phyloP scores from a whole-genome alignment of 208 protist genomes.

The Trypanosoma cruzi region DNA sequence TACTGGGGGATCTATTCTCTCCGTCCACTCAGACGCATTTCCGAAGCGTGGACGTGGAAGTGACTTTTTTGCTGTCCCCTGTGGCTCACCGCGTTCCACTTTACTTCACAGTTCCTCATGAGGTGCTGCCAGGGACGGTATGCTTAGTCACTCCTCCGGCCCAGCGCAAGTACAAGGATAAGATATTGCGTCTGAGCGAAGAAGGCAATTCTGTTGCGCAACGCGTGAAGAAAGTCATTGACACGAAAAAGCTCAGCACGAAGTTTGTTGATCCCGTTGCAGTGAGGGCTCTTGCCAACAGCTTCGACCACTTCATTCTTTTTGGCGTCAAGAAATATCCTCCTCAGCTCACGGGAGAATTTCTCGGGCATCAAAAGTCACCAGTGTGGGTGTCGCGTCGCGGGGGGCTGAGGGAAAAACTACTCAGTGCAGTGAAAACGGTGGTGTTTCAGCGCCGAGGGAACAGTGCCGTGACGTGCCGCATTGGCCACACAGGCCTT shows the following conservation, averaged over 20 bases:
- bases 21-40: constrained; percentile 32
- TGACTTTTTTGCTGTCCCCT: constrained; percentile 74
- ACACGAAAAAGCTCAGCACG: constrained; percentile 77
- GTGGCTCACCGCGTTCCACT: constrained; percentile 80
- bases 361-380: constrained; percentile 75
- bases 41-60: constrained; percentile 66
- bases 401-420: constrained; percentile 40
- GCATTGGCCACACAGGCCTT: constrained; percentile 81
- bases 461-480: constrained; percentile 73
- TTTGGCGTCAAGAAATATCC: constrained; percentile 80
- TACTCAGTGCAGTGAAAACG: constrained; percentile 53
- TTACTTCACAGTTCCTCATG: constrained; percentile 76
- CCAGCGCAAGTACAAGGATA: constrained; percentile 79
- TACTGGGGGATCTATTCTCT: constrained; percentile 49
- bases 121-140: constrained; percentile 62
- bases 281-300: constrained; percentile 81
- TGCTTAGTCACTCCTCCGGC: constrained; percentile 85
- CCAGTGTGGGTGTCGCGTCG: constrained; percentile 78
- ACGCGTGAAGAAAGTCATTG: constrained; percentile 83
- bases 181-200: constrained; percentile 66
- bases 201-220: constrained; percentile 63
- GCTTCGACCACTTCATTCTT: constrained; percentile 87
- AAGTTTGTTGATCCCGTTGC: constrained; percentile 79
- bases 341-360: constrained; percentile 82
- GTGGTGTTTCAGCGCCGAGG: constrained; percentile 82